These are phyloP conservation scores for Saccharomycopsis hybrid DNA, from an alignment of 1,139 yeast genomes.

Conservation along the genomic window DNA sequence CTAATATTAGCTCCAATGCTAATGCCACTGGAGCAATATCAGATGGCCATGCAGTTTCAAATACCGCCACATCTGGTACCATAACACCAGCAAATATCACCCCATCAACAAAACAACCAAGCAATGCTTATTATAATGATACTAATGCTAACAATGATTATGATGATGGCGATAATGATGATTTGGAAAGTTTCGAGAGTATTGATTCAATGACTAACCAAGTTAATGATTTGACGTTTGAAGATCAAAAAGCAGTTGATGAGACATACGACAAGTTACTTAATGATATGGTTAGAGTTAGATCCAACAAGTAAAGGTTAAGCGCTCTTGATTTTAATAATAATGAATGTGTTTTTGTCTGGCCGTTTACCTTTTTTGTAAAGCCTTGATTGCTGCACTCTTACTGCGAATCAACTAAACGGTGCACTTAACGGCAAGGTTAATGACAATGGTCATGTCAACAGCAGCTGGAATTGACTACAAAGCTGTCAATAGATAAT, in stretches of 20 bases:
- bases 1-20: background rate
- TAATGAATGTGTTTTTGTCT: too few species aligned
- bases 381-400: too few species aligned
- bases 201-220: conserved; percentile 15
- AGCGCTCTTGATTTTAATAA: too few species aligned
- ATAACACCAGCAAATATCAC: background rate
- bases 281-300: conserved; percentile 58
- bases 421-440: too few species aligned
- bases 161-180: conserved; percentile 17
- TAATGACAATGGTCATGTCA: too few species aligned
- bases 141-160: conserved; percentile 22
- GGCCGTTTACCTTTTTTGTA: too few species aligned
- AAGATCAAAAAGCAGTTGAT: conserved; percentile 37
- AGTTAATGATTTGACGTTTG: conserved; percentile 16
- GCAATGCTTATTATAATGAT: conserved; percentile 16
- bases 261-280: conserved; percentile 66
- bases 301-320: conserved; percentile 38
- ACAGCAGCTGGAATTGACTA: too few species aligned
- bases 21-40: background rate
- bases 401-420: too few species aligned
- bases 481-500: too few species aligned
- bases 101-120: background rate
- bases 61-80: background rate
- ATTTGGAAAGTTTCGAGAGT: conserved; percentile 21
- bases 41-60: too few species aligned